phyloP scores from a whole-genome alignment of 331 rosid species.

The Spiraea crenata region DNA sequence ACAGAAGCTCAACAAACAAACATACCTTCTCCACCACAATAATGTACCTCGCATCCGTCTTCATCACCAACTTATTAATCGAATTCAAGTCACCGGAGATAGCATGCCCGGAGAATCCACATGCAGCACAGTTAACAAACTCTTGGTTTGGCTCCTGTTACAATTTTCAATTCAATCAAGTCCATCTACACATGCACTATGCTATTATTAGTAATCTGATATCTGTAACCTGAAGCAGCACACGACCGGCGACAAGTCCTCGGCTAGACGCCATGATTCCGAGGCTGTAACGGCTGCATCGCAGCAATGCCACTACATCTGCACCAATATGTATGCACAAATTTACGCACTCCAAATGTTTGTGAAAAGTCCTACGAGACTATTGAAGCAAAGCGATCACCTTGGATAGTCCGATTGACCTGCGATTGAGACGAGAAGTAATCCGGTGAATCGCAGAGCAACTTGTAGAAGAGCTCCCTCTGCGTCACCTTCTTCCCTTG shows the following conservation, averaged over 20 bases:
- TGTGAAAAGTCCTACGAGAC: background rate
- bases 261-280: slow-evolving; percentile 96
- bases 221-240: slow-evolving; percentile 52
- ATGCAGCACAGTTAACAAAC: slow-evolving; percentile 64
- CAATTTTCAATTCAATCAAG: slow-evolving; percentile 6
- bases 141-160: slow-evolving; percentile 72
- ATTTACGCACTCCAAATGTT: background rate
- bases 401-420: slow-evolving; percentile 85
- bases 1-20: background rate
- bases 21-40: slow-evolving; percentile 89
- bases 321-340: slow-evolving; percentile 7
- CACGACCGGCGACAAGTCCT: slow-evolving; percentile 82
- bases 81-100: slow-evolving; percentile 74
- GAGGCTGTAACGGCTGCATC: slow-evolving; percentile 87
- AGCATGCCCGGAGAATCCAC: slow-evolving; percentile 75
- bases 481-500: slow-evolving; percentile 79
- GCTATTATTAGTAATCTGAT: slow-evolving; percentile 3
- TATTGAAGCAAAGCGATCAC: slow-evolving; percentile 25
- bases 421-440: slow-evolving; percentile 72
- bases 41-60: slow-evolving; percentile 78
- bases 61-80: slow-evolving; percentile 48
- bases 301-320: slow-evolving; percentile 90
- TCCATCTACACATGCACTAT: background rate
- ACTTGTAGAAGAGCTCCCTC: slow-evolving; percentile 88
- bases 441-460: slow-evolving; percentile 68